Conservation (phyloP, 1,284 basidiomycete genomes). For the Ceratobasidium papillatum region DNA sequence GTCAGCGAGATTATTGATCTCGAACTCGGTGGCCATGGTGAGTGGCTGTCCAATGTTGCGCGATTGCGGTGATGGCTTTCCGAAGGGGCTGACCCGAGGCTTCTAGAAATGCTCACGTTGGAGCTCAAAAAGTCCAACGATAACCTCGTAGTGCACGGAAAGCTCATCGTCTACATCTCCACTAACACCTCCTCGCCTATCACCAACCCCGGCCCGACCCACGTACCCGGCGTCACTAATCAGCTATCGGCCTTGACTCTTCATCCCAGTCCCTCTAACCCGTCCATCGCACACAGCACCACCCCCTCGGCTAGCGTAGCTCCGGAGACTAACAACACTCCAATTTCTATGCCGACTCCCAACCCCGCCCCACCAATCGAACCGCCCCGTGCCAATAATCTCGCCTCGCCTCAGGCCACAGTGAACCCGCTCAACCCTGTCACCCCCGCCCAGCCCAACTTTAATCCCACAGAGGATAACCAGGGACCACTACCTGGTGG, state of each 20-base stretch:
- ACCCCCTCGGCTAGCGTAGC: constrained; percentile 44
- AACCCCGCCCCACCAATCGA: constrained; percentile 40
- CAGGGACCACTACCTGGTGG: constrained; percentile 83
- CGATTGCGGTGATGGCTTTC: neutral
- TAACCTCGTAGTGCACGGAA: constrained; percentile 85
- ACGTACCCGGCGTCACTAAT: constrained; percentile 58
- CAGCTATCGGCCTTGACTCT: constrained; percentile 49
- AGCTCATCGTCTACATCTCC: constrained; percentile 83
- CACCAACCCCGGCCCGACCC: constrained; percentile 70
- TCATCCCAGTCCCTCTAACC: constrained; percentile 58
- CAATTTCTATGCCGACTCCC: constrained; percentile 54
- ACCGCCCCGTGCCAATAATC: constrained; percentile 39
- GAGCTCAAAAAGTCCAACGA: constrained; percentile 89
- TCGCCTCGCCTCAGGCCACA: constrained; percentile 49
- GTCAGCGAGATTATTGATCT: constrained; percentile 91
- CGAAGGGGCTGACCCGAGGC: constrained; percentile 8
- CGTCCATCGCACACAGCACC: constrained; percentile 59
- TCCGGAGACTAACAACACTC: constrained; percentile 42
- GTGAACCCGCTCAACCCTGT: constrained; percentile 48
- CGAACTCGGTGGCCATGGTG: constrained; percentile 88
- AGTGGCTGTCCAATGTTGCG: constrained; percentile 49
- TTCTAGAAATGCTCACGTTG: constrained; percentile 75
- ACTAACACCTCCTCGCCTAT: constrained; percentile 81
- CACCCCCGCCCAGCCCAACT: constrained; percentile 63
- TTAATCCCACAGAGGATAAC: constrained; percentile 82